Evolutionary conservation across 805 yeast species (phyloP), one percentile per base, ranked within the genome.

Genomic region (Isabelozyma heimii): DNA sequence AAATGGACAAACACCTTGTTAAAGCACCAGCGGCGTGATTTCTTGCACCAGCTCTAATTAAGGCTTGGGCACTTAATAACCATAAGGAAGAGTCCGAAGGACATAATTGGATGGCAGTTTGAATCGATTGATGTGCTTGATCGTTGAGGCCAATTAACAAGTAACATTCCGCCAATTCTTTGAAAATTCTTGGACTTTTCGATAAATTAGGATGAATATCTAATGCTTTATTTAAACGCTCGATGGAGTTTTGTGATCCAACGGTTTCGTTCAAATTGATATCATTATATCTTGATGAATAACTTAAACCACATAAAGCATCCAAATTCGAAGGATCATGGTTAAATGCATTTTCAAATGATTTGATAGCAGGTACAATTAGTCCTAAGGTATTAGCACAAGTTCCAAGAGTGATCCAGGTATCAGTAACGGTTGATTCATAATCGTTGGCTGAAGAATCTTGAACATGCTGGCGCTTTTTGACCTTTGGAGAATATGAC

Each of bases 131-230:
- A 54, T 80, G 82, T 0, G 86, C 82, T 50, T 78, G 81, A 40
- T 80, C 83, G 42, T 67, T 69, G 49, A 78, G 70, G 35, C 79
- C 77, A 8, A 76, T 53, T 10, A 72, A 59, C 12, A 78, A 56
- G 54, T 82, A 81, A 47, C 83, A 76, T 50, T 79, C 81, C 0
- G 82, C 74, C 45, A 82, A 64, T 56, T 80, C 85, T 44, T 69
- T 73, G 70, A 79, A 76, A 4, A 82, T 54, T 5, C 56, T 52
- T 0, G 75, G 53, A 44, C 74, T 76, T 43, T 68, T 67, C 28
- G 69, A 60, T 17, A 81, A 58, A 1, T 63, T 62, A 2, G 77
- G 75, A 48, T 60, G 70, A 16, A 58, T 56, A 10, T 67, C 71
- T 42, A 77, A 62, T 4, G 77, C 62, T 26, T 67, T 58, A 46